phyloP scores from a whole-genome alignment of 768 basidiomycete genomes.

The Naganishia vaughanmartiniae region DNA sequence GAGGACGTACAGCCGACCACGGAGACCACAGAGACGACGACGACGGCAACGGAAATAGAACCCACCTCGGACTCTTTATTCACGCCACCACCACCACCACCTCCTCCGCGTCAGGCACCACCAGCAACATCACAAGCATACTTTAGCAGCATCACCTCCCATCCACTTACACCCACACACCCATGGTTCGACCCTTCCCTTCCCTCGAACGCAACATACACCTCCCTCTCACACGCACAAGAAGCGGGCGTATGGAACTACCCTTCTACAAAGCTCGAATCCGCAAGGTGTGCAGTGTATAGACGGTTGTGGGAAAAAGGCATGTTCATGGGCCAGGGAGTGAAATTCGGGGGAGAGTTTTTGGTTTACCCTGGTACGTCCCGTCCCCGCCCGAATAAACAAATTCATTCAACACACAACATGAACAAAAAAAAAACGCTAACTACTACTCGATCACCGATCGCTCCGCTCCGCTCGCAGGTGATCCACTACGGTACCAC shows the following conservation, averaged over 20 bases:
- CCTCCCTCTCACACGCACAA: slow-evolving; percentile 63
- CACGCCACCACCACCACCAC: too few species aligned
- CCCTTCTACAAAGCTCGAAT: slow-evolving; percentile 64
- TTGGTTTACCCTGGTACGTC: slow-evolving; percentile 79
- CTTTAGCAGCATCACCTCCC: slow-evolving; percentile 39
- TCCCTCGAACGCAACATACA: slow-evolving; percentile 53
- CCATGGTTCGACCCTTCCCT: slow-evolving; percentile 65
- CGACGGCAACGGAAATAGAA: not conserved
- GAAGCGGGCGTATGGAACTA: slow-evolving; percentile 74
- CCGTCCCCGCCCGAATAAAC: too few species aligned
- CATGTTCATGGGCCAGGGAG: slow-evolving; percentile 80
- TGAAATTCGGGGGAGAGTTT: slow-evolving; percentile 95
- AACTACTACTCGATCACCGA: not conserved
- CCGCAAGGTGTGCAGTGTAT: slow-evolving; percentile 76
- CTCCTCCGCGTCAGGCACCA: too few species aligned
- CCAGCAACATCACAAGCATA: slow-evolving; percentile 25
- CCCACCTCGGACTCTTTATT: not conserved
- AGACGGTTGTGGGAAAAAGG: slow-evolving; percentile 76
- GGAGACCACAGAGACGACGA: not conserved
- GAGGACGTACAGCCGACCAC: not conserved
- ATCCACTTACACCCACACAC: slow-evolving; percentile 59
- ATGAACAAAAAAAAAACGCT: not conserved
- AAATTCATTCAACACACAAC: not conserved
- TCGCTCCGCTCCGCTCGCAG: not conserved
- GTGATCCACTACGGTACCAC: slow-evolving; percentile 91